These are phyloP conservation scores for Puccinia brachypodii DNA, from an alignment of 1,284 basidiomycete genomes.

Conservation along the genomic window DNA sequence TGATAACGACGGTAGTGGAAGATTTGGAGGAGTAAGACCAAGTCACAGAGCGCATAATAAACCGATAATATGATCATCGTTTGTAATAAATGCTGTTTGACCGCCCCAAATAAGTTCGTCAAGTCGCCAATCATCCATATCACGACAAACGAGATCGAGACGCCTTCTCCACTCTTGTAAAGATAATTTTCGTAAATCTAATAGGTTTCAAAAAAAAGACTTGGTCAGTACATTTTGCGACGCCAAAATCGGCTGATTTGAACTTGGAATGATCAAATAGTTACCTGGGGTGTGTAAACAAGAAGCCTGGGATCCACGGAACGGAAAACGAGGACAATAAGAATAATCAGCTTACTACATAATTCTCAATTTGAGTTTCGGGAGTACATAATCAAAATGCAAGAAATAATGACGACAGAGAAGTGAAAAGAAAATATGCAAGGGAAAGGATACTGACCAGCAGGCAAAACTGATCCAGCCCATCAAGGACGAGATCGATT, in stretches of 20 bases:
- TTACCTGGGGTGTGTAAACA: slow-evolving; percentile 17
- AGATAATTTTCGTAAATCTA: slow-evolving; percentile 45
- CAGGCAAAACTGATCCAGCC: slow-evolving; percentile 42
- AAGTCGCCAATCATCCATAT: slow-evolving; percentile 46
- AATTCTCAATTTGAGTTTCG: too few relatives aligned
- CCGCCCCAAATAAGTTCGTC: slow-evolving; percentile 32
- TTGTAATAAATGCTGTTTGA: slow-evolving; percentile 33
- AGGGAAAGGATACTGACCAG: slow-evolving; percentile 24
- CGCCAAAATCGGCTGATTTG: not conserved
- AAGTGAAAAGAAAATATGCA: not conserved
- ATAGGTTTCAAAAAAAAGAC: not conserved
- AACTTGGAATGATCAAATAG: not conserved
- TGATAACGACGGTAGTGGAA: slow-evolving; percentile 26
- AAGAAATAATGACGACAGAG: not conserved
- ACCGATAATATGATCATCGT: slow-evolving; percentile 39
- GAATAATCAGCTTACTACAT: not conserved
- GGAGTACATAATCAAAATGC: not conserved
- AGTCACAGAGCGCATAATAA: slow-evolving; percentile 33
- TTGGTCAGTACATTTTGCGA: not conserved
- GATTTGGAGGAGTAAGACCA: slow-evolving; percentile 31
- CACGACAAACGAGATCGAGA: slow-evolving; percentile 19
- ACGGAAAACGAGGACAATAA: not conserved
- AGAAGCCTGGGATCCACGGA: slow-evolving; percentile 11
- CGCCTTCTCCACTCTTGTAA: slow-evolving; percentile 34
- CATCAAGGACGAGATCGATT: slow-evolving; percentile 35